phyloP scores from a whole-genome alignment of 352 stramenopile genomes.

The Phytopythium litorale region DNA sequence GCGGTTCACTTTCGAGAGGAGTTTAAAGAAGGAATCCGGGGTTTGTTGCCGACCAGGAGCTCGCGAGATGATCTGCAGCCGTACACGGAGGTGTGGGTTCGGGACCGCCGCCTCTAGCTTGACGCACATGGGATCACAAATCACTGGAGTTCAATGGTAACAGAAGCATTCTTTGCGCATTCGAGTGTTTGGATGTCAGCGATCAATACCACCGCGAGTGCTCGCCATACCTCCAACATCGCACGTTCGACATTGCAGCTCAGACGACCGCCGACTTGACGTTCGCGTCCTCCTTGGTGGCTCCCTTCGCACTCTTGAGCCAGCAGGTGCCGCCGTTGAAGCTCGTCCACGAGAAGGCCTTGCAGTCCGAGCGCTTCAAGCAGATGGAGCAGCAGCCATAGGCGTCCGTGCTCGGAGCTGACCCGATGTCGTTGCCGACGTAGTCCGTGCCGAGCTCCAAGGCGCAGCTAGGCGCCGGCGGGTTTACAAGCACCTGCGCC shows the following conservation, averaged over 20 bases:
- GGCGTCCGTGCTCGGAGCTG: slow-evolving; percentile 9
- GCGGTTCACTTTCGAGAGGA: background rate
- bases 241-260: too few species aligned
- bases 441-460: slow-evolving; percentile 21
- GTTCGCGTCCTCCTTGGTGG: background rate
- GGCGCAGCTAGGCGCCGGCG: slow-evolving; percentile 20
- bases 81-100: background rate
- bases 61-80: background rate
- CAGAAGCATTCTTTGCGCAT: background rate
- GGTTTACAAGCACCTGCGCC: slow-evolving; percentile 10
- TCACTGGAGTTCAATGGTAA: background rate
- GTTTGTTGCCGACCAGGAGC: background rate
- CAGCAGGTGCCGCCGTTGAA: slow-evolving; percentile 40
- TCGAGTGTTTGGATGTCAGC: background rate
- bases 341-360: slow-evolving; percentile 44
- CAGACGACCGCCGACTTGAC: slow-evolving; percentile 14
- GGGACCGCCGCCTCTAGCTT: background rate
- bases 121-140: too few species aligned
- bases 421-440: slow-evolving; percentile 29
- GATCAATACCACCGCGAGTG: too few species aligned
- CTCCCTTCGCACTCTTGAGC: slow-evolving; percentile 37
- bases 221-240: too few species aligned
- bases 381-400: slow-evolving; percentile 21
- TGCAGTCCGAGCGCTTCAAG: slow-evolving; percentile 17
- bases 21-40: background rate